A percentile compares a stretch with the other conserved stretches of the same genome.
These are phyloP conservation scores for Calonectria montana DNA, from an alignment of 2,329 filamentous ascomycete genomes.

Conservation along the genomic window DNA sequence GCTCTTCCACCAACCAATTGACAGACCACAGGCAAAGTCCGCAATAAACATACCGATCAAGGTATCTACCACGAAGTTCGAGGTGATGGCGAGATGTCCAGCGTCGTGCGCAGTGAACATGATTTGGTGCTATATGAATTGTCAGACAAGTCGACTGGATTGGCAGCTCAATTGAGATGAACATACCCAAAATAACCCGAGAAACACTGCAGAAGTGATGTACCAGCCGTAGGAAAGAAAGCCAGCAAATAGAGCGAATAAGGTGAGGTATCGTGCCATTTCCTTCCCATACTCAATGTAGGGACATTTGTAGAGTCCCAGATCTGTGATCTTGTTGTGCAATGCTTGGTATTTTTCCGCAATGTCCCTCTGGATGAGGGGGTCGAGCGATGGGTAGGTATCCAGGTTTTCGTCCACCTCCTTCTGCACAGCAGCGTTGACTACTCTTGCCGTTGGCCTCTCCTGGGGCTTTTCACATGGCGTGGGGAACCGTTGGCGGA, in stretches of 20 bases:
- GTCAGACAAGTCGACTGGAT: conserved; percentile 29
- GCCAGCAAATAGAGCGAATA: conserved; percentile 62
- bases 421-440: conserved; percentile 37
- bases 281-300: conserved; percentile 71
- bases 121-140: conserved; percentile 66
- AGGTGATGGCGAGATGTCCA: conserved; percentile 71
- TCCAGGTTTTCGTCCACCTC: conserved; percentile 48
- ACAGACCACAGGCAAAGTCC: conserved; percentile 74
- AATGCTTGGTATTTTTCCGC: conserved; percentile 65
- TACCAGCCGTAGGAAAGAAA: conserved; percentile 65
- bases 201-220: conserved; percentile 64
- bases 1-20: conserved; percentile 77
- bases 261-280: conserved; percentile 60
- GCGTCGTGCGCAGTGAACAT: conserved; percentile 77
- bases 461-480: conserved; percentile 13
- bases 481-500: conserved; percentile 26
- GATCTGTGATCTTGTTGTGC: conserved; percentile 64
- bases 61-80: conserved; percentile 68
- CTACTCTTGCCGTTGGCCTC: conserved; percentile 23
- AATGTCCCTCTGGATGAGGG: conserved; percentile 65
- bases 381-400: conserved; percentile 65
- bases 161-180: neutral
- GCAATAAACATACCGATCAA: conserved; percentile 72
- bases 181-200: conserved; percentile 71
- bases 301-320: conserved; percentile 68